Percentiles rank a stretch among this genome's conserved stretches.
phyloP scores from a whole-genome alignment of 352 stramenopile genomes.

The Globisporangium acanthophoron region DNA sequence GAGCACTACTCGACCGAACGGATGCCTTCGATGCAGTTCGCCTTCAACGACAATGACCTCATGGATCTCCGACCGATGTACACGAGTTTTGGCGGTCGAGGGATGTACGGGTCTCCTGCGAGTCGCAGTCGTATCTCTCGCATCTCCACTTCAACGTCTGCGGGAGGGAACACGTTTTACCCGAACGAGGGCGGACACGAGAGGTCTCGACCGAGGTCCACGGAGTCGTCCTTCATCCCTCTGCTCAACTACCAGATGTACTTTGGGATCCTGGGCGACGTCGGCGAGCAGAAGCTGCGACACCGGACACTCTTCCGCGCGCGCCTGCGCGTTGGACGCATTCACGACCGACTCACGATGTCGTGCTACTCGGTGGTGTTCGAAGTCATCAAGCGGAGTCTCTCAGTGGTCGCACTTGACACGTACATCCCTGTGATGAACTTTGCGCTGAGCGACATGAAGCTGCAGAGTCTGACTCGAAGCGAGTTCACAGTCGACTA shows the following conservation, averaged over 20 bases:
- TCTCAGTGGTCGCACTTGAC: constrained; percentile 84
- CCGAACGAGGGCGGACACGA: constrained; percentile 24
- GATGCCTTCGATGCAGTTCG: constrained; percentile 62
- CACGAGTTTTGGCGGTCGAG: constrained; percentile 38
- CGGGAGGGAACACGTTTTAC: constrained; percentile 26
- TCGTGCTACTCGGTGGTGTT: constrained; percentile 79
- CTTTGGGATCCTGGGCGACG: constrained; percentile 43
- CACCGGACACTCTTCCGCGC: constrained; percentile 53
- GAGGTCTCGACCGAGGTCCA: constrained; percentile 29
- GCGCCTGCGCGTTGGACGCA: constrained; percentile 58
- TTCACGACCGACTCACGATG: constrained; percentile 68
- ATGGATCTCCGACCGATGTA: constrained; percentile 62
- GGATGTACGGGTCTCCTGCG: constrained; percentile 38
- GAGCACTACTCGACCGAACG: constrained; percentile 45
- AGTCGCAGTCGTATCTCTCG: constrained; percentile 63
- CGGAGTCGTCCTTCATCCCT: constrained; percentile 41
- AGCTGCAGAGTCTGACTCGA: constrained; percentile 60
- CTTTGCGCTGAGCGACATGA: constrained; percentile 81
- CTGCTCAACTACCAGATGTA: constrained; percentile 75
- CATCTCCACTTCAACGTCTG: constrained; percentile 69
- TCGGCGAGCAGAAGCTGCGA: constrained; percentile 32
- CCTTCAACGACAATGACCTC: constrained; percentile 47
- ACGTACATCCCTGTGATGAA: constrained; percentile 91
- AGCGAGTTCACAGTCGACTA: constrained; percentile 68
- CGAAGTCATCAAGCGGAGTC: constrained; percentile 85